A percentile compares a stretch with the other conserved stretches of the same genome.
Evolutionary conservation across 768 basidiomycete species (phyloP).

Genomic region (Podaxis rugospora): DNA sequence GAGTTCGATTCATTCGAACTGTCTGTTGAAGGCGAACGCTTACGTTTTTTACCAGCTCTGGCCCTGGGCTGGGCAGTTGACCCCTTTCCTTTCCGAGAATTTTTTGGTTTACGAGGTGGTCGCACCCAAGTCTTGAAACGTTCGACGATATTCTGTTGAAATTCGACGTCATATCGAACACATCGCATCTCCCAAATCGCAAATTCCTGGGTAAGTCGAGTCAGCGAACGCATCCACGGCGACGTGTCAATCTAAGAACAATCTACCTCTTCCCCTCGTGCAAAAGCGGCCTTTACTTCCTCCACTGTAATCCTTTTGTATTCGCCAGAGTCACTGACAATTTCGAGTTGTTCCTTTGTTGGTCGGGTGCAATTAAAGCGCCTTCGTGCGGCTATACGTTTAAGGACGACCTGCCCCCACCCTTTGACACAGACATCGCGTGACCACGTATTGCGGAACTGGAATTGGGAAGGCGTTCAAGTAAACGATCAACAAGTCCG

Average conservation of each 20-base stretch:
- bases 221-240: background rate
- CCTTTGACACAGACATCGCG: constrained; percentile 8
- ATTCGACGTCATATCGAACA: background rate
- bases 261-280: background rate
- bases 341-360: constrained; percentile 10
- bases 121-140: background rate
- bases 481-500: background rate
- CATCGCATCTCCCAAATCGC: constrained; percentile 1
- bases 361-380: constrained; percentile 7
- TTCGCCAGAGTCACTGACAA: constrained; percentile 1
- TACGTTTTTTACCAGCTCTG: background rate
- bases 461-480: background rate
- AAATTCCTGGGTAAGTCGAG: background rate
- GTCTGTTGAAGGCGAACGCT: background rate
- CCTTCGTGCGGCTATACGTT: constrained; percentile 11
- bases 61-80: background rate
- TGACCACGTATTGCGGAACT: constrained; percentile 17
- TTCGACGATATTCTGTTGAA: background rate
- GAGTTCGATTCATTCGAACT: background rate
- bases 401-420: constrained; percentile 12
- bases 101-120: background rate
- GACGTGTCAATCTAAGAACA: background rate
- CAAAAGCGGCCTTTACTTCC: constrained; percentile 13
- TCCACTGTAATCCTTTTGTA: constrained; percentile 11
- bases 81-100: background rate